Evolutionary conservation across 2,329 filamentous ascomycete genomes (phyloP), one percentile per base, ranked within the genome.

Genomic region (Aspergillus pseudoglaucus): DNA sequence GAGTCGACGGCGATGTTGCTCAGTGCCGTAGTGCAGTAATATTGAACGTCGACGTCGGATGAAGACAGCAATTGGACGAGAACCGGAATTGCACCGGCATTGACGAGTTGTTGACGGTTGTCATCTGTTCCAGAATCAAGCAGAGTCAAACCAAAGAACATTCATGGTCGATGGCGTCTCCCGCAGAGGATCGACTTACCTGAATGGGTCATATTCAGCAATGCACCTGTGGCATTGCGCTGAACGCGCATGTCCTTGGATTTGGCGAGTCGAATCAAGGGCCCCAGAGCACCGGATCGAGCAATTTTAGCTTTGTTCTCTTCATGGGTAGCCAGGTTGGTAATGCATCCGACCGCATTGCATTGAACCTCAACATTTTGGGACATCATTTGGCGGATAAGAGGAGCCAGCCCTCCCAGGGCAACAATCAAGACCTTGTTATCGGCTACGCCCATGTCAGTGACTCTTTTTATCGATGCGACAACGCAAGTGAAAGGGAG

Each of bases 291-390:
- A 49, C 93, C 93, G 3, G 93, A 98, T 52, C 89, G 83, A 58
- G 93, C 93, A 68, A 98, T 98, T 74, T 95, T 96, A 49, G 93
- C 90, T 75, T 98, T 98, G 75, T 98, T 98, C 60, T 97, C 93
- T 73, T 98, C 93, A 64, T 98, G 93, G 2, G 93, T 98, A 47
- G 93, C 93, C 48, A 98, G 74, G 66, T 98, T 98, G 41, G 93
- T 98, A 68, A 98, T 98, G 75, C 93, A 98, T 45, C 93, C 93
- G 52, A 98, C 93, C 39, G 93, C 93, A 69, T 98, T 98, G 77
- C 93, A 98, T 72, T 98, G 93, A 22, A 98, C 93, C 68, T 98
- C 93, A 58, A 98, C 93, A 61, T 98, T 98, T 42, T 86, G 82
- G 48, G 91, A 97, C 73, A 94, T 89, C 93, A 98, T 98, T 72